Evolutionary conservation across 805 yeast genomes (phyloP).

Genomic region (Nakazawaea ishiwadae): DNA sequence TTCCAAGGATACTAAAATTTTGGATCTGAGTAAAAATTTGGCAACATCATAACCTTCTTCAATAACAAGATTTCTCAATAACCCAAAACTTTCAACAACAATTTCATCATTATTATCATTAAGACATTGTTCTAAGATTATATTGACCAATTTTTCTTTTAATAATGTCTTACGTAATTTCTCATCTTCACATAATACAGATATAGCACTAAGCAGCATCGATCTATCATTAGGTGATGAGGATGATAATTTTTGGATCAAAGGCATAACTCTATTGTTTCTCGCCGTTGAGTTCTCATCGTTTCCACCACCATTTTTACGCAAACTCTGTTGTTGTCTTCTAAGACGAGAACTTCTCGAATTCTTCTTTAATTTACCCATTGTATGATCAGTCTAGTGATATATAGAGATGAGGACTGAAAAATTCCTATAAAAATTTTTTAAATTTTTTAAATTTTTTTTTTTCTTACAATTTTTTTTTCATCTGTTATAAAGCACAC

Average conservation of each 20-base stretch:
- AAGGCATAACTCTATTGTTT: constrained; percentile 55
- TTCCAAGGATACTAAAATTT: constrained; percentile 63
- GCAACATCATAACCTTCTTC: constrained; percentile 88
- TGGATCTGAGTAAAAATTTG: constrained; percentile 69
- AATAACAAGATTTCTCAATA: constrained; percentile 71
- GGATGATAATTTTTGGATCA: constrained; percentile 60
- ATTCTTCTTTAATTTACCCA: constrained; percentile 77
- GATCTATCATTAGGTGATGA: constrained; percentile 66
- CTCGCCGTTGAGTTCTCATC: constrained; percentile 8
- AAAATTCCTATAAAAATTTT: not conserved
- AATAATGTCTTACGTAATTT: constrained; percentile 57
- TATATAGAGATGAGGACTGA: not conserved
- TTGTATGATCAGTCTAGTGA: too few species aligned
- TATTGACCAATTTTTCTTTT: constrained; percentile 66
- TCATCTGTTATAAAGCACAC: not conserved
- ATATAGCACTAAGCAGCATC: constrained; percentile 71
- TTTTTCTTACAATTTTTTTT: not conserved
- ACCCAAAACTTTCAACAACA: constrained; percentile 75
- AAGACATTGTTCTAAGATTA: constrained; percentile 57
- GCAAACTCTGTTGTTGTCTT: constrained; percentile 15
- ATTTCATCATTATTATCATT: constrained; percentile 70
- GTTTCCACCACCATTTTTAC: not conserved
- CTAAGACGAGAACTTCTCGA: constrained; percentile 39
- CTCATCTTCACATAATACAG: constrained; percentile 66
- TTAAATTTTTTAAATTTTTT: too few species aligned